Evolutionary conservation across 2,329 filamentous ascomycete species (phyloP).

Genomic region (Botrytis galanthina): DNA sequence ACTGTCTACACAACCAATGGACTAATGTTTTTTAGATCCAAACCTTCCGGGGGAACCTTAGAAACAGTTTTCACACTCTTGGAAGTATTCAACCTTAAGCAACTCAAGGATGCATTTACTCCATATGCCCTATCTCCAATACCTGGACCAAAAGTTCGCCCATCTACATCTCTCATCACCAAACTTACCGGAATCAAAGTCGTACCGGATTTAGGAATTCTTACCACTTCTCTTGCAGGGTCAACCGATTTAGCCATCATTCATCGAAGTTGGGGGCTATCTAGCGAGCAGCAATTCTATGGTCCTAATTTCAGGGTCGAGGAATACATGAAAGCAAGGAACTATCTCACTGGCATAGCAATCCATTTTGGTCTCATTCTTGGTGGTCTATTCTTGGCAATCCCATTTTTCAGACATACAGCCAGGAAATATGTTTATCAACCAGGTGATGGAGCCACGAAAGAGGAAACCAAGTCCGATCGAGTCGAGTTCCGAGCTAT

Average conservation of each 20-base stretch:
- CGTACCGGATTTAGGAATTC: slow-evolving; percentile 52
- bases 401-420: slow-evolving; percentile 43
- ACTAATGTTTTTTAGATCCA: slow-evolving; percentile 40
- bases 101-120: slow-evolving; percentile 46
- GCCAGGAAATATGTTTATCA: slow-evolving; percentile 47
- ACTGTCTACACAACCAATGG: neutral
- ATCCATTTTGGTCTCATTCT: slow-evolving; percentile 51
- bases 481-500: slow-evolving; percentile 63
- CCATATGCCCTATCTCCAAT: slow-evolving; percentile 60
- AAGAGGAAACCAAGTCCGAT: slow-evolving; percentile 55
- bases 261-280: slow-evolving; percentile 62
- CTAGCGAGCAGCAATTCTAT: slow-evolving; percentile 49
- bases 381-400: slow-evolving; percentile 42
- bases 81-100: slow-evolving; percentile 50
- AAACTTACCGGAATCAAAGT: slow-evolving; percentile 50
- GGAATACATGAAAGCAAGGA: slow-evolving; percentile 53
- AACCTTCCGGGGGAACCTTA: slow-evolving; percentile 65
- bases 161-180: slow-evolving; percentile 40
- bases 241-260: slow-evolving; percentile 54
- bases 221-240: slow-evolving; percentile 53
- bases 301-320: slow-evolving; percentile 59
- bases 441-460: slow-evolving; percentile 54
- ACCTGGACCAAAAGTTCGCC: slow-evolving; percentile 36
- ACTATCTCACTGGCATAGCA: slow-evolving; percentile 49
- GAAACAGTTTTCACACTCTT: slow-evolving; percentile 62